A percentile compares a stretch with the other conserved stretches of the same genome.
These are phyloP conservation scores for Arctium minus DNA, from an alignment of 129 eudicot genomes.

Conservation along the genomic window DNA sequence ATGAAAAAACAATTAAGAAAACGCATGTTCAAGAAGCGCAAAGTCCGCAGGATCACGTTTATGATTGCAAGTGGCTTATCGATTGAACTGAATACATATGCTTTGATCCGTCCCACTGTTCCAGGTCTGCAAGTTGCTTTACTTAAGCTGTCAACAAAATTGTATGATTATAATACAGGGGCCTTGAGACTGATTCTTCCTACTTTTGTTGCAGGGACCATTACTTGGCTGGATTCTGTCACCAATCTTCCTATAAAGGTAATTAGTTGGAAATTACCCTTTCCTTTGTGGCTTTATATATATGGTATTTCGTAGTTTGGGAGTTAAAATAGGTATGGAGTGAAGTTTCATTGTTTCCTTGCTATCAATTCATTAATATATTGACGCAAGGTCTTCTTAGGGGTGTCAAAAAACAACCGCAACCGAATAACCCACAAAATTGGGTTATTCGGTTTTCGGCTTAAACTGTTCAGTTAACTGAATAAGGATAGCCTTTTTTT, in stretches of 20 bases:
- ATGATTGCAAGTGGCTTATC: conserved; percentile 68
- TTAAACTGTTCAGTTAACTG: not conserved
- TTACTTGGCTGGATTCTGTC: conserved; percentile 95
- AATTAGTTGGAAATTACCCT: not conserved
- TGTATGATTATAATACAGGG: not conserved
- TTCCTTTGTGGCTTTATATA: not conserved
- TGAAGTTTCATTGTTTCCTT: not conserved
- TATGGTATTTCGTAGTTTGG: not conserved
- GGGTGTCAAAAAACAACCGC: not conserved
- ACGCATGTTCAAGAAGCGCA: conserved; percentile 90
- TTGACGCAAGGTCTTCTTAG: not conserved
- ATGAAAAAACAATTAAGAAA: conserved; percentile 80
- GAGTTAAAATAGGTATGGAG: not conserved
- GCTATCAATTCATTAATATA: not conserved
- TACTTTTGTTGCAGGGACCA: conserved; percentile 44
- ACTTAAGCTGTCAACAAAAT: not conserved
- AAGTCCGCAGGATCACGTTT: conserved; percentile 68
- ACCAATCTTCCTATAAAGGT: conserved; percentile 94
- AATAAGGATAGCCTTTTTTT: not conserved
- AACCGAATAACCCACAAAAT: not conserved
- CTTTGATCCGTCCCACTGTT: conserved; percentile 84
- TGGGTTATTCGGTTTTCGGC: not conserved
- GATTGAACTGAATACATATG: conserved; percentile 84
- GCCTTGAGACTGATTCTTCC: conserved; percentile 19
- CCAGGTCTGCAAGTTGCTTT: conserved; percentile 55